Percentiles rank a stretch among this genome's conserved stretches.
phyloP scores from a whole-genome alignment of 495 filamentous ascomycete genomes.

The Aspergillus wentii region DNA sequence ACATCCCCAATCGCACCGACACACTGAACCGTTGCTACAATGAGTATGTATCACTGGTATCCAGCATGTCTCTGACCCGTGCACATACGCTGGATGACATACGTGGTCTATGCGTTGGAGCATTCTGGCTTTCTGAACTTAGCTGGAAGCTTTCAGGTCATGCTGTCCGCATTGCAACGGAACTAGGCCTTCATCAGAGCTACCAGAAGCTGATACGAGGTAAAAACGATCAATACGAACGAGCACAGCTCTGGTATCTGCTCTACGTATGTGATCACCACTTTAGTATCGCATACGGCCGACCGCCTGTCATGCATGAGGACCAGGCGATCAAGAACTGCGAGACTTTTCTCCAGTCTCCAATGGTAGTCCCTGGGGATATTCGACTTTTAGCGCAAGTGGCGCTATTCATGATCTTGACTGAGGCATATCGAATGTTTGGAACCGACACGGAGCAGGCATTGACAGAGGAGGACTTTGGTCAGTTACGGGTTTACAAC shows the following conservation, averaged over 20 bases:
- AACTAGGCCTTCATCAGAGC: slow-evolving; percentile 47
- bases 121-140: slow-evolving; percentile 50
- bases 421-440: slow-evolving; percentile 52
- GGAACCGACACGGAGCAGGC: slow-evolving; percentile 50
- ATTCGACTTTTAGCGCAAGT: slow-evolving; percentile 52
- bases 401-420: slow-evolving; percentile 53
- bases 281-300: slow-evolving; percentile 50
- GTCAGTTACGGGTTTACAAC: slow-evolving; percentile 46
- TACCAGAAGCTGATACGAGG: slow-evolving; percentile 43
- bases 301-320: slow-evolving; percentile 51
- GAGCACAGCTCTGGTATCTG: slow-evolving; percentile 46
- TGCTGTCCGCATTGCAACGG: slow-evolving; percentile 51
- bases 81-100: slow-evolving; percentile 48
- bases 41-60: slow-evolving; percentile 49
- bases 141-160: slow-evolving; percentile 52
- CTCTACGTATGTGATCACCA: slow-evolving; percentile 55
- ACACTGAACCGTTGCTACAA: slow-evolving; percentile 46
- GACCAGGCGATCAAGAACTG: slow-evolving; percentile 47
- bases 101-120: slow-evolving; percentile 46
- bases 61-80: slow-evolving; percentile 45
- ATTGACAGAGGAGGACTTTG: slow-evolving; percentile 50
- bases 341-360: slow-evolving; percentile 45
- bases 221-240: slow-evolving; percentile 44
- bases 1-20: slow-evolving; percentile 45
- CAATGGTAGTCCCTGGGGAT: slow-evolving; percentile 45